Percentiles rank a stretch among this genome's conserved stretches.
phyloP scores from a whole-genome alignment of 2,329 filamentous ascomycete genomes.

The Aaosphaeria arxii region DNA sequence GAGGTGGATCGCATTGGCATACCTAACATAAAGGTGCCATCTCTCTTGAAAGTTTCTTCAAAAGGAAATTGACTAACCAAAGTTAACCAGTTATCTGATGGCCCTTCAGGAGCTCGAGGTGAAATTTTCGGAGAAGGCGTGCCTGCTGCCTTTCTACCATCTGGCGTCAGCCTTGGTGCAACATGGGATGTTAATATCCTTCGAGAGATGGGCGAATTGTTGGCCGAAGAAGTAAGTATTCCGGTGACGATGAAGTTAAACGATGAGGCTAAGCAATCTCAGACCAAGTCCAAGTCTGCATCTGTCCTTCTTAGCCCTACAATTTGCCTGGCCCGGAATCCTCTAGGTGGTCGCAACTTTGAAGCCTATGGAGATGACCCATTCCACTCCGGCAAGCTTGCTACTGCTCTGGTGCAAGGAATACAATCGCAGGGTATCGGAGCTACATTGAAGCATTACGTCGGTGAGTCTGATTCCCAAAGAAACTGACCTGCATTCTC shows the following conservation, averaged over 20 bases:
- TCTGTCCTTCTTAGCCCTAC: conserved; percentile 61
- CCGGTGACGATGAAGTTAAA: too few relatives aligned
- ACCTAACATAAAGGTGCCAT: neutral
- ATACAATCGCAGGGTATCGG: neutral
- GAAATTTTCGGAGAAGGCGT: neutral
- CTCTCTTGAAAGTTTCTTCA: neutral
- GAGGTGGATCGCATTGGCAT: neutral
- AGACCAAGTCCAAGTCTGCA: neutral
- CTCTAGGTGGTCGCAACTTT: conserved; percentile 52
- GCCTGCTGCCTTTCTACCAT: neutral
- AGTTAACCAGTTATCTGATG: neutral
- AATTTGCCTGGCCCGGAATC: conserved; percentile 76
- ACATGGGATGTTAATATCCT: neutral
- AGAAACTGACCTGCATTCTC: neutral
- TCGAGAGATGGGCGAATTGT: neutral
- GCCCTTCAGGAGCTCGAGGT: neutral
- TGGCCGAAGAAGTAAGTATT: neutral
- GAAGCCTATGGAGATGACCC: neutral
- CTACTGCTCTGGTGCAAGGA: conserved; percentile 52
- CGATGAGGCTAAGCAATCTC: neutral
- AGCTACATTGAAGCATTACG: neutral
- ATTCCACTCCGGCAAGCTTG: conserved; percentile 48
- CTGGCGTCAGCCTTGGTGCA: neutral
- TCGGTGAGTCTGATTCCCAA: neutral
- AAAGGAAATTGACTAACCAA: too few relatives aligned